Evolutionary conservation across 768 basidiomycete species (phyloP), one percentile per base, ranked within the genome.

Genomic region (Grammothele lineata): DNA sequence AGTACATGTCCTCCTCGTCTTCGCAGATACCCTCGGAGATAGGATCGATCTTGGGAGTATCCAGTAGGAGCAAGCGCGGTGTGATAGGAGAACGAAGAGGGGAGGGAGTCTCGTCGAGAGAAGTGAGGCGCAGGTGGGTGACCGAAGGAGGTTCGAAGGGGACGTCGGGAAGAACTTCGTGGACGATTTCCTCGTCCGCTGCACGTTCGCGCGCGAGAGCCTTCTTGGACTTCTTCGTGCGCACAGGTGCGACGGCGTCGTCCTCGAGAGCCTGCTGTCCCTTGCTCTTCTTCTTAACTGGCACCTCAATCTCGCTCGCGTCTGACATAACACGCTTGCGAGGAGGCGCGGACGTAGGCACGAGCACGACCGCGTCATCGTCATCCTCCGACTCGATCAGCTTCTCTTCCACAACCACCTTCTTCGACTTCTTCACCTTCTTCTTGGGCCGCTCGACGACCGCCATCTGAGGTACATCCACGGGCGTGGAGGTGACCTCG

Each of bases 1-100:
- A 92, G 66, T 86, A 95, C 14, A 88, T 62, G 61, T 96, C 93
- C 63, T 96, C 93, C 55, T 94, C 92, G 61, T 95, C 93, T 30
- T 83, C 76, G 53, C 86, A 86, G 11, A 90, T 57, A 2, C 78
- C 86, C 24, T 72, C 66, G 2, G 66, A 66, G 26, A 83, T 62
- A 1, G 75, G 75, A 61, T 87, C 77, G 12, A 57, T 48, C 12
- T 73, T 74, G 12, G 76, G 78, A 1, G 71, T 71, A 41, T 57
- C 58, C 5, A 76, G 75, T 8, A 74, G 57, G 33, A 57, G 67
- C 48, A 70, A 70, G 40, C 56, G 57, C 39, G 58, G 59, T 5
- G 61, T 62, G 17, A 55, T 58, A 0, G 77, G 77, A 0, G 78
- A 70, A 36, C 75, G 71, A 1, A 77, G 75, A 3, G 74, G 76